These are phyloP conservation scores for Posidonia oceanica DNA, from an alignment of 116 monocot genomes.

Conservation along the genomic window DNA sequence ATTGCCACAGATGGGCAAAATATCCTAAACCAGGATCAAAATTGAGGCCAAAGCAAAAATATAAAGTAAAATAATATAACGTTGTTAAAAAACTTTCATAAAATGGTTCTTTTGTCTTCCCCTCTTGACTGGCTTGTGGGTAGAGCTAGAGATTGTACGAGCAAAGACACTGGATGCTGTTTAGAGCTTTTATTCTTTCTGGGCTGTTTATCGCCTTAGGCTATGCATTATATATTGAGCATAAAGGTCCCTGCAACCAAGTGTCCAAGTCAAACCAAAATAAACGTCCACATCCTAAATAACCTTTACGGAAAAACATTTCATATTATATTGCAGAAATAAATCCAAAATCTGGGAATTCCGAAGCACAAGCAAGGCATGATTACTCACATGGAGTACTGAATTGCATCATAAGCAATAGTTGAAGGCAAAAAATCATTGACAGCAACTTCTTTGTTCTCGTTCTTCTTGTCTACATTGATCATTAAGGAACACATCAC, in stretches of 20 bases:
- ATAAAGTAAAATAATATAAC: neutral
- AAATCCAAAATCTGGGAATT: neutral
- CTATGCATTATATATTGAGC: conserved; percentile 15
- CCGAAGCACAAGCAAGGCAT: neutral
- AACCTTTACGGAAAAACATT: neutral
- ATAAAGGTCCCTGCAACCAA: conserved; percentile 15
- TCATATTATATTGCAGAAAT: neutral
- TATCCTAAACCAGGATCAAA: neutral
- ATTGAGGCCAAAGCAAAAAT: neutral
- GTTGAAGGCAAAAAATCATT: conserved; percentile 16
- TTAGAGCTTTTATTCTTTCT: neutral
- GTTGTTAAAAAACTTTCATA: neutral
- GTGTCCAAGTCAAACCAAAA: neutral
- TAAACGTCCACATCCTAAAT: neutral
- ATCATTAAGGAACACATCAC: no score
- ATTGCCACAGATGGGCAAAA: no score
- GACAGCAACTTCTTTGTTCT: conserved; percentile 30
- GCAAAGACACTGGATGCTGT: neutral
- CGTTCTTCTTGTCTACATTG: conserved; percentile 20
- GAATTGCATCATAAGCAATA: conserved; percentile 18
- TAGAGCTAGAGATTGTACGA: neutral
- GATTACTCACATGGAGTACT: conserved; percentile 21
- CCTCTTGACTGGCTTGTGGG: neutral
- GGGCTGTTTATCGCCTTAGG: conserved; percentile 6
- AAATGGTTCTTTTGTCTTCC: neutral